phyloP scores from a whole-genome alignment of 768 basidiomycete genomes.

The Trichaptum fuscoviolaceum region DNA sequence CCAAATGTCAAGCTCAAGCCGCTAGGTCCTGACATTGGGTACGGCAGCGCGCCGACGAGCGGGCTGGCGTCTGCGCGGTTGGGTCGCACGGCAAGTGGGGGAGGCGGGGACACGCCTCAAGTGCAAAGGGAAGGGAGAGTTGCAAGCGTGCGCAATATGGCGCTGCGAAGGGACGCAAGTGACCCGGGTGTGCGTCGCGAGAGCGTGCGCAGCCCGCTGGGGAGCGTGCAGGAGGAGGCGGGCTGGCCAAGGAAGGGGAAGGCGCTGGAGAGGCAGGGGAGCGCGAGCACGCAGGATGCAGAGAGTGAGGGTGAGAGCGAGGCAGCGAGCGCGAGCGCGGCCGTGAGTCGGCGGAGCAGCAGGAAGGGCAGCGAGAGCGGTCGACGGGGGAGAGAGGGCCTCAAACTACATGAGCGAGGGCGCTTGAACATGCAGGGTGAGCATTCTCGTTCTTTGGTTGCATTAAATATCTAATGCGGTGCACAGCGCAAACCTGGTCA shows the following conservation, averaged over 20 bases:
- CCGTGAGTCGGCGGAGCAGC: neutral
- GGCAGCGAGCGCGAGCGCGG: neutral
- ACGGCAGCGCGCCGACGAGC: neutral
- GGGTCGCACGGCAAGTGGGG: neutral
- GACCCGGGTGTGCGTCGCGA: neutral
- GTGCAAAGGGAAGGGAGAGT: neutral
- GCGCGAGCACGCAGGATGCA: neutral
- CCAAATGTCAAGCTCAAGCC: neutral
- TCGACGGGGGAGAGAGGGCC: neutral
- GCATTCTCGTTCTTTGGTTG: neutral
- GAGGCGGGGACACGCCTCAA: neutral
- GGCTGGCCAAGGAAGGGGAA: neutral
- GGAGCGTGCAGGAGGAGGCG: neutral
- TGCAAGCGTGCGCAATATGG: neutral
- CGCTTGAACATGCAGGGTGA: neutral
- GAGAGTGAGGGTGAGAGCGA: neutral
- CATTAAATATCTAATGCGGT: neutral
- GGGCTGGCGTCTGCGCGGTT: too few species aligned
- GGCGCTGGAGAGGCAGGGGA: neutral
- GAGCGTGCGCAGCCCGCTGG: neutral
- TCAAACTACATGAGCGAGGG: neutral
- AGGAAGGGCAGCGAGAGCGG: constrained; percentile 1
- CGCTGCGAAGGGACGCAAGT: neutral
- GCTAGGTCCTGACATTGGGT: neutral
- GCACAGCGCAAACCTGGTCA: neutral